These are phyloP conservation scores for Phylloporus sp. DNA, from an alignment of 768 basidiomycete species.

Conservation along the genomic window DNA sequence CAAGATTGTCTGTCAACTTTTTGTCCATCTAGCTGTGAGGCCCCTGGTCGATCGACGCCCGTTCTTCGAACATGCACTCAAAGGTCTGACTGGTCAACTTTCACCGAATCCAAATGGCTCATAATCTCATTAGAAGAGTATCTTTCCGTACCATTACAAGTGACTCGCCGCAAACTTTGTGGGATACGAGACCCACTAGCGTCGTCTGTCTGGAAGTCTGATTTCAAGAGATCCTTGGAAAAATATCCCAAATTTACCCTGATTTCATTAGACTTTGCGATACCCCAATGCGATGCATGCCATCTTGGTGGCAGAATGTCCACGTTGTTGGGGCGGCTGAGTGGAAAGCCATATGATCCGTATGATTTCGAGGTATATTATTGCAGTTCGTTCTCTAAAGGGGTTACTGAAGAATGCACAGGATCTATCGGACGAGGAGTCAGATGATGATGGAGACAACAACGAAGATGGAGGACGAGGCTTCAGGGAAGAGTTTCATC, in stretches of 20 bases:
- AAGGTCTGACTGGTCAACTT: slow-evolving; percentile 35
- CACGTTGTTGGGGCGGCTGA: slow-evolving; percentile 55
- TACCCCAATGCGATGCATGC: slow-evolving; percentile 79
- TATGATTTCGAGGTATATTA: slow-evolving; percentile 60
- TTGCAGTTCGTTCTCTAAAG: background rate
- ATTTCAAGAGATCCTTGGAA: slow-evolving; percentile 63
- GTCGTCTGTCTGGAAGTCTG: slow-evolving; percentile 79
- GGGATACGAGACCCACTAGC: slow-evolving; percentile 70
- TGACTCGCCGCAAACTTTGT: slow-evolving; percentile 63
- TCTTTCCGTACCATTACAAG: slow-evolving; percentile 65
- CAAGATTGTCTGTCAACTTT: slow-evolving; percentile 85
- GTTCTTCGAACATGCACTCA: slow-evolving; percentile 52
- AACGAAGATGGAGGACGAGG: slow-evolving; percentile 5
- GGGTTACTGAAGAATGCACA: slow-evolving; percentile 4
- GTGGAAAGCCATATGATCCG: slow-evolving; percentile 68
- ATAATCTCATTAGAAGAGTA: slow-evolving; percentile 48
- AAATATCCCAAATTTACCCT: slow-evolving; percentile 63
- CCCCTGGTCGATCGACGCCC: slow-evolving; percentile 45
- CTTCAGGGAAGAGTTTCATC: slow-evolving; percentile 43
- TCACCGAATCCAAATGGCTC: background rate
- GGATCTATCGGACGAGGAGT: slow-evolving; percentile 22
- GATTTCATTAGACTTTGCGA: slow-evolving; percentile 47
- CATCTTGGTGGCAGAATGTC: slow-evolving; percentile 69
- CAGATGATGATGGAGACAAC: slow-evolving; percentile 10
- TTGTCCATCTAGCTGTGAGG: slow-evolving; percentile 75